A percentile compares a stretch with the other conserved stretches of the same genome.
Conservation (phyloP, 2,329 filamentous ascomycete genomes). For the Pseudocercospora cruenta region DNA sequence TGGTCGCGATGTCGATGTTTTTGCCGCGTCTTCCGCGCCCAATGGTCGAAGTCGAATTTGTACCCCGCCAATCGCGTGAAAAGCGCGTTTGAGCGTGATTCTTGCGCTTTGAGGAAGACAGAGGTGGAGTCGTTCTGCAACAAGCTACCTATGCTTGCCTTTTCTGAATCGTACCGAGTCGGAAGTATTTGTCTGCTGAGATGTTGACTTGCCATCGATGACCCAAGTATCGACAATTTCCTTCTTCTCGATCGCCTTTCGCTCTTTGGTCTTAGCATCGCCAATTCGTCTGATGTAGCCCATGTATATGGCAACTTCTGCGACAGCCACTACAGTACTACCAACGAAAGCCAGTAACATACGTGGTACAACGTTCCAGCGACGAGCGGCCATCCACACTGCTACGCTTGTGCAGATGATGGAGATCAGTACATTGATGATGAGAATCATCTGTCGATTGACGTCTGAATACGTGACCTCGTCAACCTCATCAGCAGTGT, state of each 20-base stretch:
- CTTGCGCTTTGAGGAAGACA: constrained; percentile 5
- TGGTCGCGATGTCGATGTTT: neutral
- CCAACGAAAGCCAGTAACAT: constrained; percentile 73
- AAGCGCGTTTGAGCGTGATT: constrained; percentile 27
- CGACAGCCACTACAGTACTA: constrained; percentile 69
- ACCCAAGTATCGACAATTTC: constrained; percentile 75
- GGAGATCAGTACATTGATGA: constrained; percentile 87
- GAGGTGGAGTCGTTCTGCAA: neutral
- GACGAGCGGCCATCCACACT: constrained; percentile 75
- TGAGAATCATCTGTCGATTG: constrained; percentile 78
- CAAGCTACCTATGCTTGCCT: constrained; percentile 47
- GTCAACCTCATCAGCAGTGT: constrained; percentile 56
- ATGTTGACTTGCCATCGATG: constrained; percentile 39
- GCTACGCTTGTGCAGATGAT: constrained; percentile 77
- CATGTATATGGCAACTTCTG: constrained; percentile 76
- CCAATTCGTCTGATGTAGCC: constrained; percentile 73
- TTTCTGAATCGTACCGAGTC: constrained; percentile 43
- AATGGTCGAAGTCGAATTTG: constrained; percentile 7
- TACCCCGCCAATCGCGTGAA: constrained; percentile 26
- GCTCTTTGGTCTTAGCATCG: constrained; percentile 68
- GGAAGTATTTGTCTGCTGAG: constrained; percentile 25
- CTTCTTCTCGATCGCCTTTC: constrained; percentile 65
- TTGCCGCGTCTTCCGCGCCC: neutral
- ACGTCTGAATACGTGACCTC: constrained; percentile 72
- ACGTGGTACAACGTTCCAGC: constrained; percentile 73